Base-by-base conservation (phyloP, 805 yeast species). In the Candida alai region DNA sequence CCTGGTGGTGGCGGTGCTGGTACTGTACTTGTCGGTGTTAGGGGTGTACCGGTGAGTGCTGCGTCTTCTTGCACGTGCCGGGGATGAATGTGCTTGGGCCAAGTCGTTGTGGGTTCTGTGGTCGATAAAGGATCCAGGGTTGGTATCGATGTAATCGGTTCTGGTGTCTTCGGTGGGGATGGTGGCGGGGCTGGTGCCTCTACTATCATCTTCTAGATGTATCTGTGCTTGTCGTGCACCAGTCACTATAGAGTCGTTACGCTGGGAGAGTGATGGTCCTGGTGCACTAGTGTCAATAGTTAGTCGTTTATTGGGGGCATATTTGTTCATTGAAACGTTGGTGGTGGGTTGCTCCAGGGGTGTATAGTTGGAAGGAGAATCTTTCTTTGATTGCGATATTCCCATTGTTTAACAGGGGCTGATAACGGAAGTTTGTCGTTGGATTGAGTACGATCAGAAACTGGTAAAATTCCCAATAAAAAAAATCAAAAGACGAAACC, bases 11-110 rank as follows among this genome's bases (percentile, higher is more conserved):
- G 4, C n/a, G 32, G 4, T 28, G 37, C 4, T n/a, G n/a, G n/a
- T n/a, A n/a, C n/a, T n/a, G n/a, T n/a, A n/a, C 17, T 19, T 13
- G 24, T 6, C 16, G 17, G 21, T 10, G 8, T 11, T 8, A 20
- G 17, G 22, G 4, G 18, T 19, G 7, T 19, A 13, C 22, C 21
- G 32, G 26, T 35, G 45, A 13, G 39, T 32, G 19, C 36, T 34
- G 40, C 62, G 43, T 41, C 60, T 41, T 42, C 63, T 45, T 15
- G 49, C 32, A 29, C 60, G 41, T 5, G 61, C 56, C n/a, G 63
- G 62, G 5, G 54, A 45, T 8, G 57, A 41, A 28, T 36, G 38
- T 22, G 51, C 28, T 33, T 55, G 51, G n/a, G 57, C 54, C 22
- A 56, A 40, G 35, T 57, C 56, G 28, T 51, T 44, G 19, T 49